Evolutionary conservation across 106 monocot species (phyloP).

Genomic region (Vanilla planifolia): DNA sequence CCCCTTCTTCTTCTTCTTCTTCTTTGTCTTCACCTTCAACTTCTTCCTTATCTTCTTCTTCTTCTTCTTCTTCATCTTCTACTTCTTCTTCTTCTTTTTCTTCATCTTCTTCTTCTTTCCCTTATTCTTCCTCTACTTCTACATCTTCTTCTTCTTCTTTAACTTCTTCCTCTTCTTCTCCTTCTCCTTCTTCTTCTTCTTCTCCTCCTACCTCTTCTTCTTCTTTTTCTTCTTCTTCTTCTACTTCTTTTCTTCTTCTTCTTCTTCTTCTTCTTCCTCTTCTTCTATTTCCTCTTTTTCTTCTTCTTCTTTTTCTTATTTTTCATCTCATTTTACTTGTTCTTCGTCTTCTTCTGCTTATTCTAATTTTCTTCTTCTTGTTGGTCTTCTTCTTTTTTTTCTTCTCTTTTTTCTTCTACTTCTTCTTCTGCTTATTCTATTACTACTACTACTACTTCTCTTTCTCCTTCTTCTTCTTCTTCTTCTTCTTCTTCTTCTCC

Average conservation of each 20-base stretch:
- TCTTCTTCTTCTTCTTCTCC: background rate
- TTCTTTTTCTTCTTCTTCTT: background rate
- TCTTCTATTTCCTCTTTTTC: no score
- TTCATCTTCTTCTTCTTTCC: background rate
- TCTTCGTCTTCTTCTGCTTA: no score
- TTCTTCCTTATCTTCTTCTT: no score
- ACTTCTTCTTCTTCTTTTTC: background rate
- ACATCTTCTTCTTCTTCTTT: no score
- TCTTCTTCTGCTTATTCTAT: no score
- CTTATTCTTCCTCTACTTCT: no score
- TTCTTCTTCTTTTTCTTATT: background rate
- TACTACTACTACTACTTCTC: background rate
- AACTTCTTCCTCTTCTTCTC: no score
- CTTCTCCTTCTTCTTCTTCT: background rate
- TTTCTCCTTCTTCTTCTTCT: background rate
- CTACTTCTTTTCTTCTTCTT: background rate
- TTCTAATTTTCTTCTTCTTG: no score
- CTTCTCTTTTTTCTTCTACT: no score
- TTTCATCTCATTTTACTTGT: background rate
- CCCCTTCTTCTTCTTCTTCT: no score
- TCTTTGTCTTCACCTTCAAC: no score
- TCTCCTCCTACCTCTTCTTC: background rate
- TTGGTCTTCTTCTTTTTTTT: no score
- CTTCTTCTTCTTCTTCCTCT: background rate
- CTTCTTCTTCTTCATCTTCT: background rate